Percentiles rank a stretch among this genome's conserved stretches.
Conservation (phyloP, 1,284 basidiomycete genomes). For the Cryptococcus floricola region DNA sequence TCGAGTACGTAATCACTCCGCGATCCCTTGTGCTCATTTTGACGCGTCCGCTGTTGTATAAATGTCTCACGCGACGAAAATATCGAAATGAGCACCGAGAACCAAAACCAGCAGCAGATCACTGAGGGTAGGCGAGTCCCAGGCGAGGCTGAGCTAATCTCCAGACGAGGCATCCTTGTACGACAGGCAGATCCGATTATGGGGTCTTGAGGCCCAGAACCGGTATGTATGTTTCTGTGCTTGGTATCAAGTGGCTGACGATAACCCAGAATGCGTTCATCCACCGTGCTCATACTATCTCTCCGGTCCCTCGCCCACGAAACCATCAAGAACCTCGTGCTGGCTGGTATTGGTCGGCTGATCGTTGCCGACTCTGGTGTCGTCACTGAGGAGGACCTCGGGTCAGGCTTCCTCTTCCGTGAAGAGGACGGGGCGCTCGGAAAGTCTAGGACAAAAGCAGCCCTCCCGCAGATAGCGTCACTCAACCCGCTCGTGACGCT, state of each 20-base stretch:
- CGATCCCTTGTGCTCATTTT: neutral
- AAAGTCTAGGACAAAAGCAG: conserved; percentile 77
- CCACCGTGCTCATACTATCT: conserved; percentile 79
- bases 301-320: conserved; percentile 89
- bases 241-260: neutral
- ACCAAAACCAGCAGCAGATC: conserved; percentile 23
- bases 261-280: conserved; percentile 76
- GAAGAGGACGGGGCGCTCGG: conserved; percentile 77
- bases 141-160: neutral
- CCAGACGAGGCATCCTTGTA: conserved; percentile 81
- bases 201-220: conserved; percentile 97
- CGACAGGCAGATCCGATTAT: conserved; percentile 94
- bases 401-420: conserved; percentile 88
- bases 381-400: conserved; percentile 68
- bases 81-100: neutral
- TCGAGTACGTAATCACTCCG: neutral
- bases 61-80: neutral
- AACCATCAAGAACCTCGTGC: conserved; percentile 81
- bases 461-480: conserved; percentile 74
- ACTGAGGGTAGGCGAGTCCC: conserved; percentile 33
- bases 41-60: neutral
- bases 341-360: conserved; percentile 57
- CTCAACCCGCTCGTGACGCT: conserved; percentile 89
- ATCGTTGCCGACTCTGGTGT: conserved; percentile 55
- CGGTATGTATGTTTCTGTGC: conserved; percentile 54